Percentiles rank a stretch among this genome's conserved stretches.
Conservation (phyloP, 2,329 filamentous ascomycete genomes). For the Epichloe elymi region DNA sequence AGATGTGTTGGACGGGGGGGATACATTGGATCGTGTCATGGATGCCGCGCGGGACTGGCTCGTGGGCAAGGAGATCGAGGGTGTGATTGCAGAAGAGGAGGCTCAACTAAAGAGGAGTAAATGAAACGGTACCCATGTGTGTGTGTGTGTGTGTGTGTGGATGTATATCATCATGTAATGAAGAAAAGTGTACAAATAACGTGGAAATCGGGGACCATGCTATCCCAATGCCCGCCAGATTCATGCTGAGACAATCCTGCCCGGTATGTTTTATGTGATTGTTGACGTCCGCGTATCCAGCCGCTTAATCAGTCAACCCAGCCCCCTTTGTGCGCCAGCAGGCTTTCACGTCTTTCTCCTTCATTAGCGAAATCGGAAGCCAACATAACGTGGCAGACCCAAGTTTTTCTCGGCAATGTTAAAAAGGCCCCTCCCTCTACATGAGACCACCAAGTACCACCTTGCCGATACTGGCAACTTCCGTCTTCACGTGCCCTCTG, state of each 20-base stretch:
- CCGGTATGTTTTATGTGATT: neutral
- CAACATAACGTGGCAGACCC: no score
- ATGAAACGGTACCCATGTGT: neutral
- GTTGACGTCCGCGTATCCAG: neutral
- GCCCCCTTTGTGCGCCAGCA: no score
- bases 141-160: neutral
- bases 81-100: slow-evolving; percentile 52
- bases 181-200: neutral
- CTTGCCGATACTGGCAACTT: slow-evolving; percentile 75
- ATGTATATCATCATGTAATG: neutral
- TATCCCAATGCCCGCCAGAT: neutral
- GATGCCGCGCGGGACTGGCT: slow-evolving; percentile 67
- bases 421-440: slow-evolving; percentile 21
- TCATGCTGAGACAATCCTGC: neutral
- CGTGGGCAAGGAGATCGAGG: slow-evolving; percentile 59
- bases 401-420: no score
- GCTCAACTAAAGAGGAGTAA: slow-evolving; percentile 13
- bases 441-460: slow-evolving; percentile 82
- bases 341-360: no score
- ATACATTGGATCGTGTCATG: slow-evolving; percentile 62
- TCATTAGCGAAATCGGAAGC: no score
- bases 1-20: slow-evolving; percentile 62
- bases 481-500: slow-evolving; percentile 59
- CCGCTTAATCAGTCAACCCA: neutral
- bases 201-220: neutral